Conservation (phyloP, 2,329 filamentous ascomycete genomes). For the Cadophora sp. region DNA sequence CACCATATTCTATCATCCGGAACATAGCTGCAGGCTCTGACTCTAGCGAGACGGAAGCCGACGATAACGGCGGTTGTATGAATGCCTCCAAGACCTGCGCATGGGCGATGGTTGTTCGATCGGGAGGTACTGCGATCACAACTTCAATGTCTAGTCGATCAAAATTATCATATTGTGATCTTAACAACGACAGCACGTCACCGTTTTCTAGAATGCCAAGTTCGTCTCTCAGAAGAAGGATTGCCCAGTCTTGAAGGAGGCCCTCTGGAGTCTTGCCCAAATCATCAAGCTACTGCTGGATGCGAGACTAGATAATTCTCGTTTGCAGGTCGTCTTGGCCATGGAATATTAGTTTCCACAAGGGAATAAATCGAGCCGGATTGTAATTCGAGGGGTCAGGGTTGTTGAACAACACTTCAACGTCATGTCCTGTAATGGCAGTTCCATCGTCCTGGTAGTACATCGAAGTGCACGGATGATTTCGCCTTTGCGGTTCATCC, state of each 20-base stretch:
- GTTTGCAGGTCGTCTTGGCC: constrained; percentile 16
- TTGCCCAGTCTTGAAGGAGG: constrained; percentile 21
- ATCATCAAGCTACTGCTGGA: constrained; percentile 10
- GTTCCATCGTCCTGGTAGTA: constrained; percentile 18
- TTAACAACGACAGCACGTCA: constrained; percentile 3
- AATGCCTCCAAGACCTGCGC: constrained; percentile 27
- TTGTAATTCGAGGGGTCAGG: constrained; percentile 2
- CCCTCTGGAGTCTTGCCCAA: constrained; percentile 16
- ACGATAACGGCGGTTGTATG: constrained; percentile 22
- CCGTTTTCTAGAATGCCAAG: constrained; percentile 6
- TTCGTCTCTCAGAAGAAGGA: neutral
- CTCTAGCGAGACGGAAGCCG: constrained; percentile 23
- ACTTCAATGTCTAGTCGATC: constrained; percentile 23
- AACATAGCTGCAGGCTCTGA: constrained; percentile 31
- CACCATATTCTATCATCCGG: too few species aligned
- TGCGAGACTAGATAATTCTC: constrained; percentile 12
- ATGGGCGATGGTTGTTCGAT: constrained; percentile 27
- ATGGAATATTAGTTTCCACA: constrained; percentile 25
- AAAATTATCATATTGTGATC: constrained; percentile 10
- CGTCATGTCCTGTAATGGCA: constrained; percentile 12
- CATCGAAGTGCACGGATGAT: constrained; percentile 8
- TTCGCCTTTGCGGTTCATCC: neutral
- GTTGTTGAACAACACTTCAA: neutral
- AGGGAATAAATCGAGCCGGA: constrained; percentile 11
- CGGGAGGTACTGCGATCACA: constrained; percentile 31